Evolutionary conservation across 345 rosid genomes (phyloP).

Genomic region (Rhizophora apiculata): DNA sequence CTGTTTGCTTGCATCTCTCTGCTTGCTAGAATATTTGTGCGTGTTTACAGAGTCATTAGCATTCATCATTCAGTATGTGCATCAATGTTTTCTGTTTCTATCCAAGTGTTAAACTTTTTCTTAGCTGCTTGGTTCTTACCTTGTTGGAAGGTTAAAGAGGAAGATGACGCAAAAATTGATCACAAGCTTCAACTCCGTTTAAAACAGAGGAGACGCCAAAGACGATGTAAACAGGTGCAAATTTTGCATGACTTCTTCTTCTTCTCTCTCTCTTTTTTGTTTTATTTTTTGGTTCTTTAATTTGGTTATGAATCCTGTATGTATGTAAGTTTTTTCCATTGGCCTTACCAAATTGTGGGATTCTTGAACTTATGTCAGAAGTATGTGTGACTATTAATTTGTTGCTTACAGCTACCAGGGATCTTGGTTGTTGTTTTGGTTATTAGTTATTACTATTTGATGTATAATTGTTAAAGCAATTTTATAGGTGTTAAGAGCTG

Average conservation of each 20-base stretch:
- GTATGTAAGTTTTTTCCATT: not conserved
- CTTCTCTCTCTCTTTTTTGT: not conserved
- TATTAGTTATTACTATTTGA: not conserved
- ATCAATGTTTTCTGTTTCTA: not conserved
- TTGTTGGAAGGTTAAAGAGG: slow-evolving; percentile 82
- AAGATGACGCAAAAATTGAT: slow-evolving; percentile 80
- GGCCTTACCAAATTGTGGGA: not conserved
- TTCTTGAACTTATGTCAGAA: not conserved
- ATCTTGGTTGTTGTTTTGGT: not conserved
- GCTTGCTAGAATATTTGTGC: no score
- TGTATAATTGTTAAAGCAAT: not conserved
- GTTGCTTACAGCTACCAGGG: not conserved
- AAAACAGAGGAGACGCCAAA: slow-evolving; percentile 60
- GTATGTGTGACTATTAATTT: not conserved
- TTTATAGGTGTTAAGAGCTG: not conserved
- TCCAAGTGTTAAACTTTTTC: not conserved
- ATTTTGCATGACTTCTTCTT: slow-evolving; percentile 12
- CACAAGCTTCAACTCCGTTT: slow-evolving; percentile 72
- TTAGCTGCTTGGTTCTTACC: slow-evolving; percentile 5
- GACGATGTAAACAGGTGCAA: slow-evolving; percentile 61
- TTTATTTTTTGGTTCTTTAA: not conserved
- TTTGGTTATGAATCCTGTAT: not conserved
- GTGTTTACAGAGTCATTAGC: no score
- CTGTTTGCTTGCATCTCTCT: no score
- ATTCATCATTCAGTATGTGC: not conserved